A percentile compares a stretch with the other conserved stretches of the same genome.
Conservation (phyloP, 495 filamentous ascomycete genomes). For the Hyaloscypha bicolor region DNA sequence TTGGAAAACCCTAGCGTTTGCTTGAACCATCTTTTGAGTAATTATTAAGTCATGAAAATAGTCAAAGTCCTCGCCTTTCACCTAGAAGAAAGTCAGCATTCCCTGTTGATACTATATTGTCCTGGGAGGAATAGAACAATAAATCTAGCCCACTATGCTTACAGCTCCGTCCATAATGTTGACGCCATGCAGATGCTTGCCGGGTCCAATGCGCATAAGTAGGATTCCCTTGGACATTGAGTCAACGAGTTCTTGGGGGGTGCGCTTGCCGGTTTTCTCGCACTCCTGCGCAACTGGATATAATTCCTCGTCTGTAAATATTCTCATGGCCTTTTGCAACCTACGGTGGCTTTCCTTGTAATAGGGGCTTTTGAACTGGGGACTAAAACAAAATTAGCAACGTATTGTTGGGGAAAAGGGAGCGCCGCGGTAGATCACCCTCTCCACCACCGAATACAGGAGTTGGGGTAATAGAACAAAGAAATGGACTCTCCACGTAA, state of each 20-base stretch:
- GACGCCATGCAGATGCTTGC: slow-evolving; percentile 76
- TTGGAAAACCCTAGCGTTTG: slow-evolving; percentile 68
- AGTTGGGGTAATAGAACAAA: too few species aligned
- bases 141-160: not conserved
- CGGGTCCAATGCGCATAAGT: slow-evolving; percentile 83
- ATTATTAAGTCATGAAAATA: slow-evolving; percentile 85
- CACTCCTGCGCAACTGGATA: slow-evolving; percentile 77
- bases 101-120: too few species aligned
- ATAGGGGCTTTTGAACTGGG: slow-evolving; percentile 79
- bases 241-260: slow-evolving; percentile 77
- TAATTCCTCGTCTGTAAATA: slow-evolving; percentile 72
- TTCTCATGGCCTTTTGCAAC: slow-evolving; percentile 70
- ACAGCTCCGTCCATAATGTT: slow-evolving; percentile 66
- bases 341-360: slow-evolving; percentile 75
- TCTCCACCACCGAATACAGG: too few species aligned
- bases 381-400: slow-evolving; percentile 38
- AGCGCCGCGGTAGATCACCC: too few species aligned
- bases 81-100: not conserved
- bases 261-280: slow-evolving; percentile 73
- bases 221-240: slow-evolving; percentile 75
- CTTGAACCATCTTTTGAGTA: slow-evolving; percentile 70
- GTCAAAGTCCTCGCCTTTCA: slow-evolving; percentile 81
- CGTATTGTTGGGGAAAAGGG: too few species aligned
- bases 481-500: slow-evolving; percentile 33
- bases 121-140: too few species aligned